A percentile compares a stretch with the other conserved stretches of the same genome.
Conservation (phyloP, 305 asterid species). For the Striga hermonthica region DNA sequence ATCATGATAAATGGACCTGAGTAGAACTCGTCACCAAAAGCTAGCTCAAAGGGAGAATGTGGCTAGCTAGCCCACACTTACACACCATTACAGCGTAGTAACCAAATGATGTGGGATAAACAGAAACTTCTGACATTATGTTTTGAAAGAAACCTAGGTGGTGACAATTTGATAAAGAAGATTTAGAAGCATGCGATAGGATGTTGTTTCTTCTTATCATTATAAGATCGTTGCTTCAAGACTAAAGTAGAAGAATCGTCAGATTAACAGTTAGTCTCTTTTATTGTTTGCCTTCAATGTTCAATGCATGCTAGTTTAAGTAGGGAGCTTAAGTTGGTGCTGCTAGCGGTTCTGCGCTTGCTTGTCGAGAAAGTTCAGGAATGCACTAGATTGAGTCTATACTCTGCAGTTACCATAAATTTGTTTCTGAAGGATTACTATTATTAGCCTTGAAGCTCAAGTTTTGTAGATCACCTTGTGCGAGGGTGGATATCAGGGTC, state of each 20-base stretch:
- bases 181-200: slow-evolving; percentile 10
- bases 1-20: too few relatives aligned
- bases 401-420: too few relatives aligned
- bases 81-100: too few relatives aligned
- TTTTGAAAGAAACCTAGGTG: slow-evolving; percentile 12
- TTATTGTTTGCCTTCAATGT: slow-evolving; percentile 21
- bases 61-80: not conserved
- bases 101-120: not conserved
- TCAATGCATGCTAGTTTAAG: slow-evolving; percentile 21
- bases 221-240: slow-evolving; percentile 16
- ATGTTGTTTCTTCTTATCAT: slow-evolving; percentile 7
- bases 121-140: slow-evolving; percentile 1
- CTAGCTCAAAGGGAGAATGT: slow-evolving; percentile 15
- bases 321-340: slow-evolving; percentile 19
- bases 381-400: not conserved
- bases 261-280: slow-evolving; percentile 13
- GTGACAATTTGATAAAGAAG: slow-evolving; percentile 13
- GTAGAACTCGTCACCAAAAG: slow-evolving; percentile 5
- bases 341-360: not conserved
- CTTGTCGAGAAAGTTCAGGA: not conserved
- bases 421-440: not conserved
- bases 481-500: not conserved
- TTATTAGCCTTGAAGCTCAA: not conserved
- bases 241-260: slow-evolving; percentile 24
- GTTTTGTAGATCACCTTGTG: not conserved